Conservation (phyloP, 495 filamentous ascomycete species). For the Rhypophila decipiens region DNA sequence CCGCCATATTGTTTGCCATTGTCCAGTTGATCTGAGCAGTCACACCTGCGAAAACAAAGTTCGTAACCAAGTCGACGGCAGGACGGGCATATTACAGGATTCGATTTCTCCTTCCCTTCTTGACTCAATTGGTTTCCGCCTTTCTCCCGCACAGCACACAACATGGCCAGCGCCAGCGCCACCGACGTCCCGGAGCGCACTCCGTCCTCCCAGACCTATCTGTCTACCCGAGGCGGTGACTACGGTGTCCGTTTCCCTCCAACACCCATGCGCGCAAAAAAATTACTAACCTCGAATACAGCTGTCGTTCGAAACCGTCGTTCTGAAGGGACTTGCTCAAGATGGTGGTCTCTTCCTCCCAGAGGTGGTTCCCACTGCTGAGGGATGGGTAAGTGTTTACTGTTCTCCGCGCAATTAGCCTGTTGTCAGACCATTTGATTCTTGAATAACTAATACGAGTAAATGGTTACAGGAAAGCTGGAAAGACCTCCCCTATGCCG, state of each 20-base stretch:
- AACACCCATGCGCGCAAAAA: background rate
- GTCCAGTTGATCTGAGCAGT: background rate
- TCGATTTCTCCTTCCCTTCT: background rate
- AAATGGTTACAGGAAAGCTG: constrained; percentile 42
- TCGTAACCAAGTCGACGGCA: background rate
- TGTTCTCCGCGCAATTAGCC: background rate
- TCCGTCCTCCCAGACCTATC: constrained; percentile 60
- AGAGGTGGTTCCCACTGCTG: constrained; percentile 63
- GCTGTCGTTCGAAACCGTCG: constrained; percentile 87
- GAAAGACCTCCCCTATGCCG: constrained; percentile 68
- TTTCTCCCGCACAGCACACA: constrained; percentile 19
- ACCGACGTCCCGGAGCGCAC: constrained; percentile 11
- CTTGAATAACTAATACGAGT: background rate
- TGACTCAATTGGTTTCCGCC: background rate
- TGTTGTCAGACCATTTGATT: background rate
- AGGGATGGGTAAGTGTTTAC: constrained; percentile 43
- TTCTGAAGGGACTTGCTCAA: constrained; percentile 81
- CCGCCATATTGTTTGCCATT: background rate
- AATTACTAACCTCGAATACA: constrained; percentile 25
- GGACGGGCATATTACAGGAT: background rate
- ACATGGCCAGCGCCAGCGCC: constrained; percentile 20
- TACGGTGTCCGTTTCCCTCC: constrained; percentile 55
- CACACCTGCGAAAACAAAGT: too few relatives aligned
- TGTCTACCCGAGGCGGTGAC: constrained; percentile 74
- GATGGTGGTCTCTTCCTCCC: constrained; percentile 91